Base-by-base conservation (phyloP, 225 moss, liverwort and hornwort species). In the Marchantia paleacea region DNA sequence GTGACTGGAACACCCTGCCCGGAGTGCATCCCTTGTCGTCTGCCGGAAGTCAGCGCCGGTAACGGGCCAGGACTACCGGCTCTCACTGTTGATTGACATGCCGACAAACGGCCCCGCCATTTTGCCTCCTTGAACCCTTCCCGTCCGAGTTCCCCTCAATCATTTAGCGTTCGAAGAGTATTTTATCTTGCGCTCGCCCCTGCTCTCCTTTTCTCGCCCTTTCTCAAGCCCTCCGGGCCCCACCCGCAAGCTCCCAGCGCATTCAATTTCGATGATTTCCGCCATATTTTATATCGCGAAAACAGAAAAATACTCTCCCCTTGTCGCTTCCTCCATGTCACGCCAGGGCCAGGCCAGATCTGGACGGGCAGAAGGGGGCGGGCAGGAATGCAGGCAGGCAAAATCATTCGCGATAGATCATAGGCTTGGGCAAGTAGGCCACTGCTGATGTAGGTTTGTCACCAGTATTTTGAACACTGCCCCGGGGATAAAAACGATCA, bases 11-110 rank as follows among this genome's bases (percentile, higher is more conserved):
- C 73, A 25, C 52, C 73, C 73, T 73, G 73, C 52, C 53, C 25
- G 73, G 73, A 52, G 52, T 12, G n/a, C 52, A 12, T 73, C 26
- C 71, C 73, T 73, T 73, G 73, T 73, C 73, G 52, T 52, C 26
- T 54, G 73, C 73, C 73, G 73, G 52, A 73, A 73, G 73, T 73
- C 73, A 73, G 73, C 73, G 73, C 73, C 73, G 73, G 73, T 73
- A 54, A 73, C 73, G 73, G 52, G 73, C 73, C 73, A 73, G 73
- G 53, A 73, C 24, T 52, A 52, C 71, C 51, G 51, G 49, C 49
- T 48, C 47, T 10, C 48, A 1, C 20, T 72, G 71, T 72, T 72
- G 12, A 70, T 70, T 22, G 71, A 19, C 71, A 72, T 30, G 69
- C 69, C 69, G 69, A 69, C 69, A 72, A 72, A 67, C 48, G 48